Base-by-base conservation (phyloP, 108 stramenopile genomes). In the Parietichytrium sp. region DNA sequence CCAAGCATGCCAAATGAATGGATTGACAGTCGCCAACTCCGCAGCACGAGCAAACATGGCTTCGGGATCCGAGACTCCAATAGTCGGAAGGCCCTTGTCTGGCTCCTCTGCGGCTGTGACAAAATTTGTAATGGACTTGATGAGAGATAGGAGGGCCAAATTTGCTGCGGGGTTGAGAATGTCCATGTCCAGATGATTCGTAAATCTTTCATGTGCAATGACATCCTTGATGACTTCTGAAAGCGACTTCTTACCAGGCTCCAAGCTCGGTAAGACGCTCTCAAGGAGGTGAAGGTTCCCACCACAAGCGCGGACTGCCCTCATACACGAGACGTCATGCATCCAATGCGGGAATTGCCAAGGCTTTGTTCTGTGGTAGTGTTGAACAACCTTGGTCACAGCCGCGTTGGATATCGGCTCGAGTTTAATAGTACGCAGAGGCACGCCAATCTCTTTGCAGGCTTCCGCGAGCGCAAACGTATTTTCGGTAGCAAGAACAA, bases 291-390 rank as follows among this genome's bases (percentile, higher is more conserved):
- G 36, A n/a, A 42, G 55, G 29, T 23, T 25, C 20, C 55, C 55
- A 4, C 29, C 55, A 1, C 55, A 72, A 16, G 55, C 55, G 8
- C 13, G 38, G 25, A 72, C 20, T 6, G 30, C 55, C 55, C 45
- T 42, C 55, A 72, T 18, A n/a, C 38, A 31, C 31, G 38, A 31
- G 0, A 4, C 13, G 42, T 72, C 55, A 25, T 72, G 55, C 55
- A 72, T 72, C 55, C 55, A 72, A 20, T 42, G 55, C 10, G 55
- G 18, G 20, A 4, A 8, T 25, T 72, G 6, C 55, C 55, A 72
- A 72, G 55, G n/a, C 55, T 72, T 72, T 13, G n/a, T 42, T 4
- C 4, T 13, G 18, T 72, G 55, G 55, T 72, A 72, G 25, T 23
- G 8, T n/a, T 72, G 20, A 10, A 45, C 55, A 1, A 42, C 55